A percentile compares a stretch with the other conserved stretches of the same genome.
These are phyloP conservation scores for Pachysandra terminalis DNA, from an alignment of 164 flowering plant genomes.

Conservation along the genomic window DNA sequence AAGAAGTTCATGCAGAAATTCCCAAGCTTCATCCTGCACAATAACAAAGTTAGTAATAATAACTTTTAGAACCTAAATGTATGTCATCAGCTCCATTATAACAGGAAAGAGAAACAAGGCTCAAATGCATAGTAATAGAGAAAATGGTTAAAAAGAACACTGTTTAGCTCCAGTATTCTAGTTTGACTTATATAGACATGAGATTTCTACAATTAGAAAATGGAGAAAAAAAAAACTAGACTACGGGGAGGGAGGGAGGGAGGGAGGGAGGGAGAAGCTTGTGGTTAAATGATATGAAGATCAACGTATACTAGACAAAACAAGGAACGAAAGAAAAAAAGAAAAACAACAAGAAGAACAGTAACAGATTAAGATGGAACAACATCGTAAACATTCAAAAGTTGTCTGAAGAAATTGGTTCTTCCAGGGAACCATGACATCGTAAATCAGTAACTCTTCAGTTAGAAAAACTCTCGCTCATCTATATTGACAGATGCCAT, in stretches of 20 bases:
- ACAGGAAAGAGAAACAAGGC: too few species aligned
- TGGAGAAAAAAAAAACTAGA: too few species aligned
- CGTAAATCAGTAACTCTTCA: not conserved
- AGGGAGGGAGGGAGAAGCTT: not conserved
- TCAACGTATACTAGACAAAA: too few species aligned
- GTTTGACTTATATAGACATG: not conserved
- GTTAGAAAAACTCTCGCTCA: not conserved
- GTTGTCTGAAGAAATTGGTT: not conserved
- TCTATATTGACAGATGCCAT: not conserved
- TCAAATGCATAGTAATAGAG: too few species aligned
- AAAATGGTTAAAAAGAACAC: not conserved
- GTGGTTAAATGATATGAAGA: too few species aligned
- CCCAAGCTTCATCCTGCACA: constrained; percentile 46
- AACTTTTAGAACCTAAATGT: constrained; percentile 1
- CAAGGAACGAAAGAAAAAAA: too few species aligned
- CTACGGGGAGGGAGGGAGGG: not conserved
- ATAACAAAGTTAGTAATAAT: not conserved
- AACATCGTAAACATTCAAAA: too few species aligned
- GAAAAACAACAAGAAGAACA: not conserved
- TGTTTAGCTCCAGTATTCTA: too few species aligned
- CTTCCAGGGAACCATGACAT: not conserved
- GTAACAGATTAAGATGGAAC: not conserved
- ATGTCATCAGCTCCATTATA: not conserved
- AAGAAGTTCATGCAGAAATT: constrained; percentile 24
- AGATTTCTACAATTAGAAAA: not conserved